Evolutionary conservation across 352 stramenopile genomes (phyloP).

Genomic region (Pythium angustatum): DNA sequence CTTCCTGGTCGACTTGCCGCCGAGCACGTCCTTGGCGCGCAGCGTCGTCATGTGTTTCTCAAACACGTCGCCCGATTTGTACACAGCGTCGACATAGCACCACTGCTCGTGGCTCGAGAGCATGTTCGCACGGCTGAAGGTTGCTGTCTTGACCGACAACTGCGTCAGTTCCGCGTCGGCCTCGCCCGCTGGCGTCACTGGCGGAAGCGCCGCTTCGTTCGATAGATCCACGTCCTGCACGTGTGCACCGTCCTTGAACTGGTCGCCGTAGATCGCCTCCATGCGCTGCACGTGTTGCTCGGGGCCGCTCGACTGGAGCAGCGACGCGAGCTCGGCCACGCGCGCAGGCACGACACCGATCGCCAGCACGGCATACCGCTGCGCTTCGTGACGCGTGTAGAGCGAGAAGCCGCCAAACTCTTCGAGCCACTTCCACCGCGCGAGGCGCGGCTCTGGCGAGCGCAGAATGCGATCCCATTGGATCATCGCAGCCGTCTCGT

Average conservation of each 20-base stretch:
- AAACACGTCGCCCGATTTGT: slow-evolving; percentile 17
- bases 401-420: slow-evolving; percentile 19
- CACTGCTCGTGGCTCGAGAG: slow-evolving; percentile 30
- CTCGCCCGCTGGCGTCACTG: neutral
- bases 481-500: slow-evolving; percentile 27
- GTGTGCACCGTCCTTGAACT: slow-evolving; percentile 26
- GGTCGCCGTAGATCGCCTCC: slow-evolving; percentile 24
- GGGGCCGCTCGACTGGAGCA: slow-evolving; percentile 9
- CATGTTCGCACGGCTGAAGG: slow-evolving; percentile 21
- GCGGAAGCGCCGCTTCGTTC: slow-evolving; percentile 2
- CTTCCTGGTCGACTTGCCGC: slow-evolving; percentile 16
- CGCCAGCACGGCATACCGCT: slow-evolving; percentile 26
- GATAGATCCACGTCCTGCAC: slow-evolving; percentile 21
- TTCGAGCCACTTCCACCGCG: slow-evolving; percentile 26
- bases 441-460: slow-evolving; percentile 3
- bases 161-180: slow-evolving; percentile 13
- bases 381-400: slow-evolving; percentile 25
- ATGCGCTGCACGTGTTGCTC: slow-evolving; percentile 27
- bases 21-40: slow-evolving; percentile 16
- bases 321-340: slow-evolving; percentile 13
- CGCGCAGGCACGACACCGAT: slow-evolving; percentile 13
- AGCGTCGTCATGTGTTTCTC: slow-evolving; percentile 33
- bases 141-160: slow-evolving; percentile 29
- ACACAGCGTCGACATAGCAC: slow-evolving; percentile 29
- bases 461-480: slow-evolving; percentile 29